phyloP scores from a whole-genome alignment of 2,329 filamentous ascomycete genomes.

The Lasiodiplodia sp. region DNA sequence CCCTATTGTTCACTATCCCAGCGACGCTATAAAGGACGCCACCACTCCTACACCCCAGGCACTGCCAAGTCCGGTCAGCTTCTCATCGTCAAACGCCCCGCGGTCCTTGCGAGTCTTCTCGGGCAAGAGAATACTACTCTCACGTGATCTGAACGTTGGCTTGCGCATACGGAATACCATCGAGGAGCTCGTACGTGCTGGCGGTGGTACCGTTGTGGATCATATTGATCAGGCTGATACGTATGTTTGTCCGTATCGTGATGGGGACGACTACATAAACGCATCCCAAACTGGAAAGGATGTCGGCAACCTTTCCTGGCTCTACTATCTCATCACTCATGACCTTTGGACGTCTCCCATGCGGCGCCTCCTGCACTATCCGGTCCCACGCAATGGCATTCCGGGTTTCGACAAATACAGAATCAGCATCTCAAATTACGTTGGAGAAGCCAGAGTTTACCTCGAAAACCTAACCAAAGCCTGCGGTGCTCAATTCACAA shows the following conservation, averaged over 20 bases:
- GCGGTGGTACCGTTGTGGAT: constrained; percentile 73
- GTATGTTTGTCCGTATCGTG: constrained; percentile 86
- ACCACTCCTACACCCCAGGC: constrained; percentile 59
- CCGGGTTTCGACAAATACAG: constrained; percentile 77
- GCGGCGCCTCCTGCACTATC: constrained; percentile 86
- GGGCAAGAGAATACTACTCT: constrained; percentile 78
- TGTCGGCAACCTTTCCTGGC: constrained; percentile 91
- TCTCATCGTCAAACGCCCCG: not conserved
- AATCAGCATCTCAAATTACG: constrained; percentile 96
- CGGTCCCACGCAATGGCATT: constrained; percentile 77
- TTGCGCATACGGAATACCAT: constrained; percentile 72
- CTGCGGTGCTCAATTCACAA: constrained; percentile 87
- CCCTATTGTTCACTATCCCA: constrained; percentile 35
- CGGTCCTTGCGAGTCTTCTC: constrained; percentile 69
- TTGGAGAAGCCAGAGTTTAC: constrained; percentile 90
- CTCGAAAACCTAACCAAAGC: constrained; percentile 89
- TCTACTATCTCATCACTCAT: constrained; percentile 88
- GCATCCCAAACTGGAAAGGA: constrained; percentile 81
- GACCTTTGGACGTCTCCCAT: constrained; percentile 89
- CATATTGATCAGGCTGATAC: constrained; percentile 76
- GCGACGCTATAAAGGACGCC: constrained; percentile 69
- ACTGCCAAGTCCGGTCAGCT: constrained; percentile 39
- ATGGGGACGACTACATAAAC: constrained; percentile 77
- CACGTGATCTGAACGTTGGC: constrained; percentile 75
- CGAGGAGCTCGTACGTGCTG: constrained; percentile 71